A percentile compares a stretch with the other conserved stretches of the same genome.
Evolutionary conservation across 2,329 filamentous ascomycete species (phyloP).

Genomic region (Exophiala viscosa): DNA sequence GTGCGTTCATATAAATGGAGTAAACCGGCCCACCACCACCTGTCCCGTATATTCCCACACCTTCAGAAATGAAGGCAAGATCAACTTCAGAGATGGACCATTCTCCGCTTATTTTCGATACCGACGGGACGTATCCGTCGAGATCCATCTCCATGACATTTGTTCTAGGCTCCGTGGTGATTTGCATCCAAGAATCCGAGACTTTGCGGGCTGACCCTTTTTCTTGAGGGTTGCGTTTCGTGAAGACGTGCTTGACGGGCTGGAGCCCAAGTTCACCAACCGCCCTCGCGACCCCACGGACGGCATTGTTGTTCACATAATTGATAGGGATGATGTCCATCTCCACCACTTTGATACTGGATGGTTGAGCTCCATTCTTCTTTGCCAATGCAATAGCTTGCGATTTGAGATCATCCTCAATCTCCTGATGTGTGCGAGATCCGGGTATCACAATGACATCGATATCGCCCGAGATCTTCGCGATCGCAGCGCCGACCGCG

Average conservation of each 20-base stretch:
- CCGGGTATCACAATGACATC: slow-evolving; percentile 46
- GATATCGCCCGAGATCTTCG: slow-evolving; percentile 51
- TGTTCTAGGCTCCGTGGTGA: background rate
- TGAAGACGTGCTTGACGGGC: too few species aligned
- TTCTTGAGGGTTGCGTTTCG: background rate
- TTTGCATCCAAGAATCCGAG: background rate
- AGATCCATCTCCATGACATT: background rate
- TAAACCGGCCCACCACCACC: background rate
- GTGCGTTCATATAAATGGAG: background rate
- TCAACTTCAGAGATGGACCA: background rate
- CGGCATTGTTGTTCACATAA: slow-evolving; percentile 29
- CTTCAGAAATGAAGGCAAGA: background rate
- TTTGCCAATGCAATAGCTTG: slow-evolving; percentile 21
- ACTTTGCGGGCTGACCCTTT: background rate
- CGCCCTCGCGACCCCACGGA: background rate
- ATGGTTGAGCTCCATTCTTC: slow-evolving; percentile 9
- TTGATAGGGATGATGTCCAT: slow-evolving; percentile 31
- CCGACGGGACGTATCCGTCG: background rate
- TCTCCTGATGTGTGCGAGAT: slow-evolving; percentile 22
- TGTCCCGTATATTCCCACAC: background rate
- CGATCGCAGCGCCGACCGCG: slow-evolving; percentile 58
- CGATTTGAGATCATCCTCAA: slow-evolving; percentile 21
- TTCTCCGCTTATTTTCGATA: background rate
- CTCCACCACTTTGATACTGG: slow-evolving; percentile 29
- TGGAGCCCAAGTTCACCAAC: background rate